Percentiles rank a stretch among this genome's conserved stretches.
phyloP scores from a whole-genome alignment of 441 rosid species.

The Mallotus japonicus region DNA sequence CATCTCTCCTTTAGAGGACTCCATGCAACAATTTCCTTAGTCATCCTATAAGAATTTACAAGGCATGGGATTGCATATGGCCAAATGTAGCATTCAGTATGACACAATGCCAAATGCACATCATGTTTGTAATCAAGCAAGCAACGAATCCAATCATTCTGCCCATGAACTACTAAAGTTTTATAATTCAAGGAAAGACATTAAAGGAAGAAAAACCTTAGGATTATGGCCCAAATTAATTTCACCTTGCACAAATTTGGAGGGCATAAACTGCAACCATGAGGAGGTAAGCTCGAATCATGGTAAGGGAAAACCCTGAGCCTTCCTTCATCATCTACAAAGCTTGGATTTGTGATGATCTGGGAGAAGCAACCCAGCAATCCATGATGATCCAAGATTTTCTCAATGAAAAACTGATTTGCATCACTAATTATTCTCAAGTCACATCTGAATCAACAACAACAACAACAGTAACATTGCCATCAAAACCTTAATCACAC shows the following conservation, averaged over 20 bases:
- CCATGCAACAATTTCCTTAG: not conserved
- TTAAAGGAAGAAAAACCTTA: too few relatives aligned
- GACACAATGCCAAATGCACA: not conserved
- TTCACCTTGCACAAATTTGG: conserved; percentile 78
- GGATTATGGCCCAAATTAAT: too few relatives aligned
- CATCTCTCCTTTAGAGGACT: not conserved
- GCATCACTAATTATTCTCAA: conserved; percentile 83
- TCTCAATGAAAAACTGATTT: conserved; percentile 72
- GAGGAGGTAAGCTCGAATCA: conserved; percentile 40
- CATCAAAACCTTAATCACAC: conserved; percentile 8
- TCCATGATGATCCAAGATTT: conserved; percentile 62
- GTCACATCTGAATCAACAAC: conserved; percentile 57
- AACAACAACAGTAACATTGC: conserved; percentile 14
- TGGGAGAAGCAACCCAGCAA: conserved; percentile 65
- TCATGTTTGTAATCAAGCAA: not conserved
- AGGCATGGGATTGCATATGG: not conserved
- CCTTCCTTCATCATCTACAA: conserved; percentile 52
- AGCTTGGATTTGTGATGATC: conserved; percentile 57
- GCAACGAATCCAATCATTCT: not conserved
- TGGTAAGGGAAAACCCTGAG: conserved; percentile 62
- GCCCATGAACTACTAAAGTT: not conserved
- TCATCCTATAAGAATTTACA: not conserved
- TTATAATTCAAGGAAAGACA: not conserved
- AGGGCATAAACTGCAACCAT: conserved; percentile 66
- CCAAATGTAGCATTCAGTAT: not conserved